These are phyloP conservation scores for Clonostachys rhizophaga DNA, from an alignment of 2,329 filamentous ascomycete species.

Conservation along the genomic window DNA sequence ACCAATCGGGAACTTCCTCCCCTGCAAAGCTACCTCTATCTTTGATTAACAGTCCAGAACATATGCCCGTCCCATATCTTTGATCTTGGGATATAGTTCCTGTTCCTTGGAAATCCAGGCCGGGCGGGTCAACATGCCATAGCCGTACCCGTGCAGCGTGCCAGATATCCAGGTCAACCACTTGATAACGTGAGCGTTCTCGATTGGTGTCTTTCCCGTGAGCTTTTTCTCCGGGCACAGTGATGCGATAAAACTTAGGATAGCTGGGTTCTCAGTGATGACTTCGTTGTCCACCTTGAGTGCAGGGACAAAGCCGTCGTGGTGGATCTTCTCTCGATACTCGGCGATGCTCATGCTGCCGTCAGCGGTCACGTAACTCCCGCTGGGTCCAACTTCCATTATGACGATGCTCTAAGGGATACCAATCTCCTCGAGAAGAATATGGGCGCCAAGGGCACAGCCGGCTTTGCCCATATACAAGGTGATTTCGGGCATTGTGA, in stretches of 20 bases:
- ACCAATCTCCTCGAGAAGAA: constrained; percentile 18
- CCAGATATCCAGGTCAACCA: constrained; percentile 25
- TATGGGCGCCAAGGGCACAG: constrained; percentile 19
- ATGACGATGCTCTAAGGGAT: constrained; percentile 14
- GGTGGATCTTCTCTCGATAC: constrained; percentile 19
- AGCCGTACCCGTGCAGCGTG: constrained; percentile 19
- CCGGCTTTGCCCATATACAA: constrained; percentile 20
- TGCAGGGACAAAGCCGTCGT: constrained; percentile 19
- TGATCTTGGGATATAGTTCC: constrained; percentile 1
- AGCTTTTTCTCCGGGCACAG: constrained; percentile 11
- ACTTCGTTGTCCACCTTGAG: constrained; percentile 16
- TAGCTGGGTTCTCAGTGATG: constrained; percentile 23
- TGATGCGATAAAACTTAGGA: constrained; percentile 21
- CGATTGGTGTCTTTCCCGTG: constrained; percentile 9
- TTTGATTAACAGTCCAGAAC: not conserved
- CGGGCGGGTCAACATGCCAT: constrained; percentile 14
- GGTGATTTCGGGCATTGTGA: constrained; percentile 11
- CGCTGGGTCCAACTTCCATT: constrained; percentile 8
- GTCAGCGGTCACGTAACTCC: constrained; percentile 15
- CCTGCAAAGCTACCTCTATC: not conserved
- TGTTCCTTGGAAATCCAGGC: constrained; percentile 14
- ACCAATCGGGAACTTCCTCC: not conserved
- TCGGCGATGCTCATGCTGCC: constrained; percentile 18
- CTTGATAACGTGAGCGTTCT: constrained; percentile 16
- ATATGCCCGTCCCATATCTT: constrained; percentile 4